Base-by-base conservation (phyloP, 192 early-diverging fungal genomes). In the Lunasporangiospora selenospora region DNA sequence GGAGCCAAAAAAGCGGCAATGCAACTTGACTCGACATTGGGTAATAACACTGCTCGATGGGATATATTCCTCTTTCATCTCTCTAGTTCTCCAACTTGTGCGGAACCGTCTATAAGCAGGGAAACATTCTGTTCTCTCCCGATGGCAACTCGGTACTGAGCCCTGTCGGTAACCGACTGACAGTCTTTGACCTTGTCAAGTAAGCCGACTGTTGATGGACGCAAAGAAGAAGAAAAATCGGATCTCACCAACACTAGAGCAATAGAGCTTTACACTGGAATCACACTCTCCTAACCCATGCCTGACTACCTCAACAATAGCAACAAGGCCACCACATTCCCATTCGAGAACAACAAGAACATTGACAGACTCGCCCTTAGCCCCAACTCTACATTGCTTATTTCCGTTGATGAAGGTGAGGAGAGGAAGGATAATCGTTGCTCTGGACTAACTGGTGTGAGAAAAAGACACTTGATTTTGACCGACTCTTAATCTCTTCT, bases 111-210 rank as follows among this genome's bases (percentile, higher is more conserved):
- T 99, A 98, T 78, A 92, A 89, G 53, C 84, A 90, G 65, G 98
- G 97, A n/a, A 98, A 98, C 76, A 69, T 98, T 21, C 80, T 95
- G 24, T 99, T 96, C 75, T 94, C 95, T 29, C 91, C 95, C 23
- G 96, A 97, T 67, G 95, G 95, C 21, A 95, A 98, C 78, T 90
- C 89, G 13, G 75, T 99, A 40, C 59, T 97, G 29, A 96, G 92
- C 77, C 94, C 97, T 0, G 98, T 99, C 8, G 98, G 98, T 44
- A 99, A 99, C 83, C 81, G 94, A 44, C 88, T 98, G 0, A 91
- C 95, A 0, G 85, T 97, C 21, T 99, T 98, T 76, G 96, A 99
- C 79, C 89, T 99, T 43, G 89, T 94, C 59, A 92, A 90, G 93
- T 95, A 81, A 57, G 85, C n/a, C n/a, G n/a, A n/a, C 2, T 50